Evolutionary conservation across 768 basidiomycete genomes (phyloP).

Genomic region (Coprinopsis sp.): DNA sequence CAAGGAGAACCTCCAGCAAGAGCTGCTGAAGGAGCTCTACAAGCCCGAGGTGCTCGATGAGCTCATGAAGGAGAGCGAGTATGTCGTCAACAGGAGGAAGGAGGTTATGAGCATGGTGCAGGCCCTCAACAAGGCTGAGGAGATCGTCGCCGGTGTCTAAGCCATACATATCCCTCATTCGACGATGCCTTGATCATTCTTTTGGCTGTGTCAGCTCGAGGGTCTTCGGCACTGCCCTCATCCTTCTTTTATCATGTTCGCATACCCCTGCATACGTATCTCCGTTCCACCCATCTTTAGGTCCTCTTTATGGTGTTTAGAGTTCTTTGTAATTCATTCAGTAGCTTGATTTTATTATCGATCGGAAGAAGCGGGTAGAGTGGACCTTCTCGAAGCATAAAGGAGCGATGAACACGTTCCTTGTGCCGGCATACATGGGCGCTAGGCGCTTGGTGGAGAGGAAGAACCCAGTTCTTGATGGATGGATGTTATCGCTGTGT

Average conservation of each 20-base stretch:
- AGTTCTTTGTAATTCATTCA: no score
- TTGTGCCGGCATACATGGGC: no score
- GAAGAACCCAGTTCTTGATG: no score
- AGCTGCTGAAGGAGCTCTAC: constrained; percentile 93
- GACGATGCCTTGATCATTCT: background rate
- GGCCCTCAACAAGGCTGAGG: constrained; percentile 95
- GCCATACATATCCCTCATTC: background rate
- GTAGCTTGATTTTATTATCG: no score
- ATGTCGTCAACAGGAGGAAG: constrained; percentile 83
- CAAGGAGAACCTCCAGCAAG: constrained; percentile 92
- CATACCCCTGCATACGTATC: background rate
- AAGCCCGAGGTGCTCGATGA: constrained; percentile 96
- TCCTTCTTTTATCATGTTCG: no score
- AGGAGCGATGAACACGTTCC: no score
- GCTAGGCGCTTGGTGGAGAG: no score
- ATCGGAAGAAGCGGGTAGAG: no score
- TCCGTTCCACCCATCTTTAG: constrained; percentile 4
- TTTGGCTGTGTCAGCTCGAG: background rate
- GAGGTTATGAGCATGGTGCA: constrained; percentile 91
- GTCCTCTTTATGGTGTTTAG: no score
- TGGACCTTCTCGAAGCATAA: no score
- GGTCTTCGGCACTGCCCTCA: no score
- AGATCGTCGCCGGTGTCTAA: constrained; percentile 42
- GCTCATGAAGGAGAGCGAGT: constrained; percentile 91
- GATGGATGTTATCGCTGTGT: no score